Conservation (phyloP, 768 basidiomycete genomes). For the Naganishia friedmannii region DNA sequence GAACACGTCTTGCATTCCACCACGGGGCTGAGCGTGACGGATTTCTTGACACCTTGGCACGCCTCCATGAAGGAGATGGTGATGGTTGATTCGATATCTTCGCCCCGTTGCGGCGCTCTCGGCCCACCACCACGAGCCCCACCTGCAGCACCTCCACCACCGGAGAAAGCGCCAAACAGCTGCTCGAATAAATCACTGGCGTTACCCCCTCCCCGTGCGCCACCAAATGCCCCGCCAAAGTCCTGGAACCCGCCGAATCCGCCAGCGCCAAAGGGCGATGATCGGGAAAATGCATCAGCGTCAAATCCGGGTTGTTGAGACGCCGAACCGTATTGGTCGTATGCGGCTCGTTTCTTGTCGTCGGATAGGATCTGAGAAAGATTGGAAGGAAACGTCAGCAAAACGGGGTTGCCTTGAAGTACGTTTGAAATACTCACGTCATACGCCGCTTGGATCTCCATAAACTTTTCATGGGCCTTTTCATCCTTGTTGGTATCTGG, state of each 20-base stretch:
- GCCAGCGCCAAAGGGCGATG: constrained; percentile 59
- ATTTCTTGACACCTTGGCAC: constrained; percentile 80
- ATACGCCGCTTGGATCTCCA: constrained; percentile 95
- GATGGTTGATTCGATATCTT: constrained; percentile 75
- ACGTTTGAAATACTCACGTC: constrained; percentile 62
- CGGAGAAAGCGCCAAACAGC: constrained; percentile 66
- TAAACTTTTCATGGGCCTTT: constrained; percentile 82
- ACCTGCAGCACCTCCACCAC: constrained; percentile 50
- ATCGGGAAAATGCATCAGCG: constrained; percentile 70
- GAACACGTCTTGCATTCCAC: constrained; percentile 78
- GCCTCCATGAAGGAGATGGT: constrained; percentile 85
- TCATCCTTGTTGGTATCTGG: constrained; percentile 96
- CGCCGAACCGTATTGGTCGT: constrained; percentile 86
- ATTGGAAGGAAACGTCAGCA: constrained; percentile 19
- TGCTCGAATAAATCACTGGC: constrained; percentile 71
- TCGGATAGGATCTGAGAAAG: constrained; percentile 76
- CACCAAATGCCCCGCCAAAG: constrained; percentile 58
- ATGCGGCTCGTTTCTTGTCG: constrained; percentile 83
- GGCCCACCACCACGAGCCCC: constrained; percentile 53
- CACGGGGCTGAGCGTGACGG: constrained; percentile 73
- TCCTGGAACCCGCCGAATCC: constrained; percentile 74
- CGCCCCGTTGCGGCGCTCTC: constrained; percentile 59
- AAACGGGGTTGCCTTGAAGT: not conserved
- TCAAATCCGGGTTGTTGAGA: constrained; percentile 94
- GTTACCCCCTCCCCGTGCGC: constrained; percentile 45